Percentiles rank a stretch among this genome's conserved stretches.
Evolutionary conservation across 1,284 basidiomycete genomes (phyloP).

Genomic region (Pterula multifida): DNA sequence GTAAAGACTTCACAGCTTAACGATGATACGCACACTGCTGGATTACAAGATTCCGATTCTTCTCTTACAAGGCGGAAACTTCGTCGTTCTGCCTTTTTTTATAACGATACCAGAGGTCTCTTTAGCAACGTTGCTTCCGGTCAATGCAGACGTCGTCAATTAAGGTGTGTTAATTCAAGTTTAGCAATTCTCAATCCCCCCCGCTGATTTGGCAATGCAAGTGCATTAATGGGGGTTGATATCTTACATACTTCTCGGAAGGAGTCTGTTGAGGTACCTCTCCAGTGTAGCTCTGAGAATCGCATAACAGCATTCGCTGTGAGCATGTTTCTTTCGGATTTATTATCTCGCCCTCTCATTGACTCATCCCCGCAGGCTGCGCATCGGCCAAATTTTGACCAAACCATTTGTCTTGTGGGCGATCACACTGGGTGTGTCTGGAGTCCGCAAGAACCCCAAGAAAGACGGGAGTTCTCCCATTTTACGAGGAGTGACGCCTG

Average conservation of each 20-base stretch:
- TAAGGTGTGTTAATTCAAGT: not conserved
- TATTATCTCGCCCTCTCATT: not conserved
- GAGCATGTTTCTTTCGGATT: not conserved
- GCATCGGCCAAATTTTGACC: not conserved
- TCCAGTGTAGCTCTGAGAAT: constrained; percentile 15
- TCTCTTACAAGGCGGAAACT: not conserved
- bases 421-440: not conserved
- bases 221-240: not conserved
- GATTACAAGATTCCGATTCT: not conserved
- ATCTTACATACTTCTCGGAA: not conserved
- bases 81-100: not conserved
- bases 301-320: constrained; percentile 8
- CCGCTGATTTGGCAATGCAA: no score
- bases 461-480: not conserved
- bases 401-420: not conserved
- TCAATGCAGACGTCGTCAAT: not conserved
- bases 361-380: not conserved
- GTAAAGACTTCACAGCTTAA: not conserved
- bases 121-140: not conserved
- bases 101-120: not conserved
- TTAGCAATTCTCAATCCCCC: no score
- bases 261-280: not conserved
- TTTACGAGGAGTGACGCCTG: not conserved
- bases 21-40: not conserved
- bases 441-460: not conserved